Evolutionary conservation across 768 basidiomycete genomes (phyloP), one percentile per base, ranked within the genome.

Genomic region (Cubamyces lactineus): DNA sequence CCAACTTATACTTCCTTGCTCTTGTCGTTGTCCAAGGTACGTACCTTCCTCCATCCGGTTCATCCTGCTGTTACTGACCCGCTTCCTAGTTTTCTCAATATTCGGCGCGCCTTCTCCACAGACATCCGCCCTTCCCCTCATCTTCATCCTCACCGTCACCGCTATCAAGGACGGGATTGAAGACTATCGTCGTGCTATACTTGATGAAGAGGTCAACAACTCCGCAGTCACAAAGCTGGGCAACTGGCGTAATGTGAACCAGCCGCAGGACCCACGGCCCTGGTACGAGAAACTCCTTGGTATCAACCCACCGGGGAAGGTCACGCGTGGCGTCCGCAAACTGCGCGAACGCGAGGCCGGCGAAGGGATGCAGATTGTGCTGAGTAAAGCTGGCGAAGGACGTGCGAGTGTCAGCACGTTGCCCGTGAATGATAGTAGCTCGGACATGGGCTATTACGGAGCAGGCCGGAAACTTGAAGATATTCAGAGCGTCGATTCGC

Each of bases 91-190:
- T 9, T 96, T 98, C 72, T 84, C 94, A 57, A 76, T 97, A 34
- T 98, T 98, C 71, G 96, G 94, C 51, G 92, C 95, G 0, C 85
- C 92, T 1, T 83, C 90, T 1, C 89, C 93, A 1, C 82, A 88
- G 46, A 85, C 93, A 61, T 86, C 94, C 3, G 89, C 91, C 68
- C 76, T 98, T 4, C 96, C 96, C 0, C 81, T 98, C 7, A 77
- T 91, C 41, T 92, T 96, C 75, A 96, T 98, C 66, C 74, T 99
- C 42, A 72, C 79, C 28, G 89, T 96, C 52, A 98, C 96, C 16
- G 96, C 90, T 3, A 84, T 97, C 79, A 99, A 98, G 75, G 96
- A 99, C 72, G 96, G 89, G 7, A 79, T 98, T 38, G 96, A 98
- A 76, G 96, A 99, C 75, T 96, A 93, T 72, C 87, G 96, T n/a